phyloP scores from a whole-genome alignment of 1,139 yeast genomes.

The Zygoascus sp. region DNA sequence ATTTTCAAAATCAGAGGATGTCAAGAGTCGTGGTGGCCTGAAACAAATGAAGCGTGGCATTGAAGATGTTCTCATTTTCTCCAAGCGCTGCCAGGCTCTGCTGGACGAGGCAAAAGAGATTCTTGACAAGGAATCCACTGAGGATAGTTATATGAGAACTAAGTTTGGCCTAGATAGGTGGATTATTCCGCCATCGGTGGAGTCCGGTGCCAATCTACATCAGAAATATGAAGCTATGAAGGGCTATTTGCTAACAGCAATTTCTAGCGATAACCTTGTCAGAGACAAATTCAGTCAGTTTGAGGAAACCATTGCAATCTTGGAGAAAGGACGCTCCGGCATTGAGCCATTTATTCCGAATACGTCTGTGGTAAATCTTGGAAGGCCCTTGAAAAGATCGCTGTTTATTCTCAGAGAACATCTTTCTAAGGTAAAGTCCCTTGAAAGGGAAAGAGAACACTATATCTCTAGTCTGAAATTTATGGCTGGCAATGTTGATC shows the following conservation, averaged over 20 bases:
- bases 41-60: conserved; percentile 42
- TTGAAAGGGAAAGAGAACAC: conserved; percentile 25
- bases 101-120: conserved; percentile 46
- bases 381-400: conserved; percentile 38
- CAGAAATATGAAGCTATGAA: conserved; percentile 44
- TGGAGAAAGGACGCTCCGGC: conserved; percentile 42
- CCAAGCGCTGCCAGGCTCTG: conserved; percentile 40
- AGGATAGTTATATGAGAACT: conserved; percentile 49
- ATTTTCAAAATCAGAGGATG: conserved; percentile 50
- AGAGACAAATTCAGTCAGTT: conserved; percentile 43
- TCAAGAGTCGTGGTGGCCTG: conserved; percentile 54
- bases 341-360: conserved; percentile 50
- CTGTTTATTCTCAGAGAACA: conserved; percentile 44
- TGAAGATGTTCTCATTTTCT: conserved; percentile 39
- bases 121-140: conserved; percentile 49
- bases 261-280: conserved; percentile 55
- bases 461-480: conserved; percentile 29
- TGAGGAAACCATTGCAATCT: conserved; percentile 42
- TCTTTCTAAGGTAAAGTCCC: conserved; percentile 31
- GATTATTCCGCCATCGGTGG: conserved; percentile 33
- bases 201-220: conserved; percentile 32
- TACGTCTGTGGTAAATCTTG: conserved; percentile 42
- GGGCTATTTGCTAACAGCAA: conserved; percentile 54
- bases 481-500: conserved; percentile 29
- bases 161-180: conserved; percentile 49